These are phyloP conservation scores for Yamadazyma atmosphaerica DNA, from an alignment of 1,139 yeast genomes.

Conservation along the genomic window DNA sequence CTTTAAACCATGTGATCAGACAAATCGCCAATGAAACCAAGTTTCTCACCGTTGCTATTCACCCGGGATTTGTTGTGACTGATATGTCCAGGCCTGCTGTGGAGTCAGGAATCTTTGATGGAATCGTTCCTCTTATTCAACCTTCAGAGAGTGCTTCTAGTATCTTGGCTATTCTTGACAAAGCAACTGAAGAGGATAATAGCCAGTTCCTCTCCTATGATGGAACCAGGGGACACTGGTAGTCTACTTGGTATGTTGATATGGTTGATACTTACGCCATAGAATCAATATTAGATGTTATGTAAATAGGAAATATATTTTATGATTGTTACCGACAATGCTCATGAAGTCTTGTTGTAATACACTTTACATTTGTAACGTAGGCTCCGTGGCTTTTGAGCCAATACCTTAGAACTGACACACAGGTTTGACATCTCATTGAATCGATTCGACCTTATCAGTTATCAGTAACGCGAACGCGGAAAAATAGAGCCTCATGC, in stretches of 20 bases:
- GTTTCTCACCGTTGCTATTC: constrained; percentile 55
- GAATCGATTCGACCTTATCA: neutral
- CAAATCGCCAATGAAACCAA: constrained; percentile 6
- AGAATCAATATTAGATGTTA: too few species aligned
- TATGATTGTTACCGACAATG: too few species aligned
- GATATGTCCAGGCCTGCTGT: constrained; percentile 12
- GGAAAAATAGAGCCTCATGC: too few species aligned
- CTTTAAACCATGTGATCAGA: constrained; percentile 19
- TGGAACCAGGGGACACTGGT: constrained; percentile 4
- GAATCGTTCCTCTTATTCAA: neutral
- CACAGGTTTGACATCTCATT: constrained; percentile 10
- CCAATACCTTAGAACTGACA: constrained; percentile 6
- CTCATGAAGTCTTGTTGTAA: too few species aligned
- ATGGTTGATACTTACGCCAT: too few species aligned
- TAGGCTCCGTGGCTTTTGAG: too few species aligned
- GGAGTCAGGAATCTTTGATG: neutral
- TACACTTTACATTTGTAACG: too few species aligned
- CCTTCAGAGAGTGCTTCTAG: neutral
- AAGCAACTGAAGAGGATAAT: constrained; percentile 1
- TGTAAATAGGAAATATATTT: too few species aligned
- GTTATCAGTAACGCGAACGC: too few species aligned
- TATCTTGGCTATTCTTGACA: constrained; percentile 2
- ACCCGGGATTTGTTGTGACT: constrained; percentile 19
- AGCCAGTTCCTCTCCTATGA: constrained; percentile 2
- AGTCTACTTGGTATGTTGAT: neutral